Conservation (phyloP, 176 grass and related monocot species). For the Tillandsia fasciculata region DNA sequence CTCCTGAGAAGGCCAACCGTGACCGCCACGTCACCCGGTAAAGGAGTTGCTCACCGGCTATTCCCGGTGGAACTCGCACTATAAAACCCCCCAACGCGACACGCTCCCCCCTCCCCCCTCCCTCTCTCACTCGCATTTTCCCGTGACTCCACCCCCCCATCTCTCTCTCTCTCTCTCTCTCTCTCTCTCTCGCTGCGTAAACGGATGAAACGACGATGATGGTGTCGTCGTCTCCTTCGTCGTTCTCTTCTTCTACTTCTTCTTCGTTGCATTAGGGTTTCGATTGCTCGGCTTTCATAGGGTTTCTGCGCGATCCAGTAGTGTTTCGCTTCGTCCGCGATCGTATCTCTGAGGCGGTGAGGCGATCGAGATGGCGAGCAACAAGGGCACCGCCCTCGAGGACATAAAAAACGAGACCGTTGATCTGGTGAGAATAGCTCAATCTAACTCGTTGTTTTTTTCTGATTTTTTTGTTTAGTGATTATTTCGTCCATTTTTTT, state of each 20-base stretch:
- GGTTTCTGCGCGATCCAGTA: neutral
- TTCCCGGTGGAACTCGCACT: neutral
- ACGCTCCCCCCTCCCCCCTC: neutral
- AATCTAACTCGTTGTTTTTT: neutral
- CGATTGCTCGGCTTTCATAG: neutral
- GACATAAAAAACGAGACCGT: conserved; percentile 76
- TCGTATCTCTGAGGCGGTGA: neutral
- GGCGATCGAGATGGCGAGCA: neutral
- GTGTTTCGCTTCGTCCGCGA: neutral
- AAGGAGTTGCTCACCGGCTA: neutral
- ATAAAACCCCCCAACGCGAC: neutral
- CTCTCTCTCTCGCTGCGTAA: neutral
- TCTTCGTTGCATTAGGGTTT: neutral
- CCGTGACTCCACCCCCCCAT: neutral
- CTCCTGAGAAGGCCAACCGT: neutral
- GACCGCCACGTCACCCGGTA: conserved; percentile 13
- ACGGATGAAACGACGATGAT: neutral
- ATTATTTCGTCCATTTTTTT: neutral
- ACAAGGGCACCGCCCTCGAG: conserved; percentile 36
- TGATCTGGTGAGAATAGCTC: conserved; percentile 54
- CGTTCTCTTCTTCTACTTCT: neutral
- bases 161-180: neutral
- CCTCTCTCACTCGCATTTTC: neutral
- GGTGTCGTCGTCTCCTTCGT: neutral
- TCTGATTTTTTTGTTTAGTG: neutral